Evolutionary conservation across 768 basidiomycete genomes (phyloP).

Genomic region (Mrakia hoshinonis): DNA sequence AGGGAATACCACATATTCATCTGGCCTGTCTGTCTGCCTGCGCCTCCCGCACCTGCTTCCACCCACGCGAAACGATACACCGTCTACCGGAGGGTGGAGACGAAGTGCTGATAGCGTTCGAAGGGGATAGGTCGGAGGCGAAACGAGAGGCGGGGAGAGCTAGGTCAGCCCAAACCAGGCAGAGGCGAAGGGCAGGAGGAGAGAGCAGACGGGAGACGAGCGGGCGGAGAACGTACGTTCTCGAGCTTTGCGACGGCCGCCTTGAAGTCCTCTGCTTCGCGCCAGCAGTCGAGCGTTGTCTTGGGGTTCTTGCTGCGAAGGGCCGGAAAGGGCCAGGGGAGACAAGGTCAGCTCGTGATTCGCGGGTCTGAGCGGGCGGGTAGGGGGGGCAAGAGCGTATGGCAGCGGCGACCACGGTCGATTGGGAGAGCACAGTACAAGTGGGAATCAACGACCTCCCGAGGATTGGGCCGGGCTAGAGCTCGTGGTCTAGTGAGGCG

Average conservation of each 20-base stretch:
- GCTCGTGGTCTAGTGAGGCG: too few relatives aligned
- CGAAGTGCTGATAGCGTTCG: not conserved
- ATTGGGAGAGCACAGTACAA: not conserved
- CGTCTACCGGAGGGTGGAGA: not conserved
- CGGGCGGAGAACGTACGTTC: constrained; percentile 34
- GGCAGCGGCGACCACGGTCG: not conserved
- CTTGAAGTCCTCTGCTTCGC: constrained; percentile 41
- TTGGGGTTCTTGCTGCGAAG: constrained; percentile 35
- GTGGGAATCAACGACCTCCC: too few relatives aligned
- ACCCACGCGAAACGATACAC: too few relatives aligned
- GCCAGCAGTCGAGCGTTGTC: constrained; percentile 42
- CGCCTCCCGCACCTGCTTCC: too few relatives aligned
- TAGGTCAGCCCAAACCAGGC: not conserved
- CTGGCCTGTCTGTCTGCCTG: too few relatives aligned
- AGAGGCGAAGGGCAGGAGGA: not conserved
- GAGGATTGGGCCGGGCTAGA: too few relatives aligned
- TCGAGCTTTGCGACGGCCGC: constrained; percentile 40
- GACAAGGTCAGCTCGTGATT: not conserved
- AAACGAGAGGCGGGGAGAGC: not conserved
- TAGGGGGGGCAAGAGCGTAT: not conserved
- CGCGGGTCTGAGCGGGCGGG: not conserved
- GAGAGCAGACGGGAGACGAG: not conserved
- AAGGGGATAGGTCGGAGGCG: not conserved
- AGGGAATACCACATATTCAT: too few relatives aligned
- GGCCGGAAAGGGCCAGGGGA: not conserved